Conservation (phyloP, 2,329 filamentous ascomycete species). For the Aspergillus phoenicis region DNA sequence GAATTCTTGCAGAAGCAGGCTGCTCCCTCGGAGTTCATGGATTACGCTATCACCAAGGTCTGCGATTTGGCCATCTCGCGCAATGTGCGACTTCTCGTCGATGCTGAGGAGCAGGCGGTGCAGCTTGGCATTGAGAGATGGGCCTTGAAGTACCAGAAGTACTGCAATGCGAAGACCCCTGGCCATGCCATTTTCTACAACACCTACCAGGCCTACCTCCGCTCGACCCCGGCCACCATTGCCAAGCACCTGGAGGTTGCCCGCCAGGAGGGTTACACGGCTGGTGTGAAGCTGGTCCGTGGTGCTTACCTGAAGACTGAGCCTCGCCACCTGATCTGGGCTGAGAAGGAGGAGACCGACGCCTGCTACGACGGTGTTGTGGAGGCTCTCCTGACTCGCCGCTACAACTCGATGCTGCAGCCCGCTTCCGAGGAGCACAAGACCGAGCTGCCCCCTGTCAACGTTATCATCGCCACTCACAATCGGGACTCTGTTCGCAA, state of each 20-base stretch:
- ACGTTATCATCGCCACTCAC: constrained; percentile 63
- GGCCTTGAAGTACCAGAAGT: constrained; percentile 57
- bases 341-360: constrained; percentile 52
- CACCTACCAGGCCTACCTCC: constrained; percentile 58
- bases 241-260: constrained; percentile 50
- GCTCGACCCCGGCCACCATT: constrained; percentile 50
- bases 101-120: constrained; percentile 57
- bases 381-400: constrained; percentile 56
- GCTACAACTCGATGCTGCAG: constrained; percentile 60
- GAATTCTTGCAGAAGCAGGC: constrained; percentile 41
- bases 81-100: constrained; percentile 53
- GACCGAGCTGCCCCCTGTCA: constrained; percentile 45
- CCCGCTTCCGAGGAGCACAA: constrained; percentile 43
- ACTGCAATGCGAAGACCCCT: constrained; percentile 51
- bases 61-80: constrained; percentile 47
- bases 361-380: constrained; percentile 60
- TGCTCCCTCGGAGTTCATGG: constrained; percentile 45
- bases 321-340: constrained; percentile 48
- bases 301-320: constrained; percentile 58
- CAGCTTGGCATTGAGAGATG: constrained; percentile 56
- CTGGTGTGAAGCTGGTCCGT: constrained; percentile 57
- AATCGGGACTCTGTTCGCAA: constrained; percentile 57
- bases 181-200: constrained; percentile 56
- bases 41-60: constrained; percentile 47
- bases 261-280: constrained; percentile 51